Evolutionary conservation across 108 stramenopile genomes (phyloP), one percentile per base, ranked within the genome.

Genomic region (Skeletonema potamos): DNA sequence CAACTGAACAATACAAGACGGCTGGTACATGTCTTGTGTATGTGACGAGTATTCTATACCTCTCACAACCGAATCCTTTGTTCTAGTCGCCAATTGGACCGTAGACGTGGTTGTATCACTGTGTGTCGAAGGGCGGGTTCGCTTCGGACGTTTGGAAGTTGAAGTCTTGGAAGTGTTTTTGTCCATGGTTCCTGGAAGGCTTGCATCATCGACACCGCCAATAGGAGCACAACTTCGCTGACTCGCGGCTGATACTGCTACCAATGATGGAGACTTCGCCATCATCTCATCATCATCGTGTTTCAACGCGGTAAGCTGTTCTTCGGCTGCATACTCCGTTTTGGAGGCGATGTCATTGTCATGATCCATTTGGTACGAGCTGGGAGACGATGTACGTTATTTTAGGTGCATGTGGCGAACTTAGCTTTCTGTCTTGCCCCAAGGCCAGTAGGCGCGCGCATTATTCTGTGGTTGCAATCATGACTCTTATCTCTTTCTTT

Each of bases 1-100:
- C 5, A 78, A 26, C 29, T 78, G 56, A 3, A 78, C 65, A 32
- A 78, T 54, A 51, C 77, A 78, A 37, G 70, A 78, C 48, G 48
- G 22, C 18, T 8, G 22, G 48, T 24, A 51, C 48, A 51, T 22
- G 22, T 51, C 48, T 51, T 51, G 48, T 9, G 5, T 51, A 22
- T 51, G 22, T 6, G 48, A 20, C 22, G 48, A 51, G 48, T 51
- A 51, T 51, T 51, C 48, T 24, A 51, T 1, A 24, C 22, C 48
- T 22, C 22, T 51, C 6, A 51, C 48, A 51, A 51, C 48, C 7
- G 22, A 22, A 22, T 22, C 22, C 8, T 8, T 22, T 20, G 22
- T 0, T 51, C 48, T 22, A 51, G 8, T 51, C 22, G n/a, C 17
- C 22, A 51, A 20, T 51, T 20, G 48, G 22, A 20, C 48, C 1